Conservation (phyloP, 345 rosid genomes). For the Syzygium aromaticum region DNA sequence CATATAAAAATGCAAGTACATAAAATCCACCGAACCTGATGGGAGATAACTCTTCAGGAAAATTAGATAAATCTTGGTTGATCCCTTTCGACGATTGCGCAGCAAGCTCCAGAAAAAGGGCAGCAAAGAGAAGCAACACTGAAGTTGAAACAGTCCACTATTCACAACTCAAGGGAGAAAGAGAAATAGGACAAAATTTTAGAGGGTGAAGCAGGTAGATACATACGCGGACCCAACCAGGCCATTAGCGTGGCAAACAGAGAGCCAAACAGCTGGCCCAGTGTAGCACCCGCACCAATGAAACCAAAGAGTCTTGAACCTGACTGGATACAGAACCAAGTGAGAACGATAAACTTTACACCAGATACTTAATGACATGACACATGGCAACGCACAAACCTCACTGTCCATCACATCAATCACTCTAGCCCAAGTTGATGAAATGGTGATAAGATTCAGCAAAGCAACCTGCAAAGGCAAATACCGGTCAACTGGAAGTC, state of each 20-base stretch:
- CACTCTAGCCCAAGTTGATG: constrained; percentile 95
- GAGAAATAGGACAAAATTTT: constrained; percentile 5
- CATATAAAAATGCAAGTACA: not conserved
- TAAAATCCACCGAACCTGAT: constrained; percentile 33
- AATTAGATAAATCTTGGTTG: constrained; percentile 32
- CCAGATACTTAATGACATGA: not conserved
- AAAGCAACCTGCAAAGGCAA: constrained; percentile 51
- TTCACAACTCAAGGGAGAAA: not conserved
- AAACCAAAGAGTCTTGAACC: constrained; percentile 96
- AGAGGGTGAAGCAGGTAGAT: not conserved
- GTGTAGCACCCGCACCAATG: constrained; percentile 96
- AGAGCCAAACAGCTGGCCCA: constrained; percentile 94
- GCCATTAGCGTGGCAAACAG: constrained; percentile 80
- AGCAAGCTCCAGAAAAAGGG: constrained; percentile 84
- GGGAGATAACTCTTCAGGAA: constrained; percentile 65
- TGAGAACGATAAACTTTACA: constrained; percentile 12
- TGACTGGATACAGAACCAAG: constrained; percentile 52
- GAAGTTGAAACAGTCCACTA: constrained; percentile 10
- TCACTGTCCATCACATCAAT: constrained; percentile 91
- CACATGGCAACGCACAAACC: constrained; percentile 30
- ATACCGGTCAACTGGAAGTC: not conserved
- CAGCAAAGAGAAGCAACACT: constrained; percentile 82
- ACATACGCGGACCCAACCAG: constrained; percentile 88
- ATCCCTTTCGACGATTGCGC: constrained; percentile 84
- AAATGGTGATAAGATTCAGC: constrained; percentile 85